Evolutionary conservation across 2,329 filamentous ascomycete genomes (phyloP).

Genomic region (Fusarium nygamai): DNA sequence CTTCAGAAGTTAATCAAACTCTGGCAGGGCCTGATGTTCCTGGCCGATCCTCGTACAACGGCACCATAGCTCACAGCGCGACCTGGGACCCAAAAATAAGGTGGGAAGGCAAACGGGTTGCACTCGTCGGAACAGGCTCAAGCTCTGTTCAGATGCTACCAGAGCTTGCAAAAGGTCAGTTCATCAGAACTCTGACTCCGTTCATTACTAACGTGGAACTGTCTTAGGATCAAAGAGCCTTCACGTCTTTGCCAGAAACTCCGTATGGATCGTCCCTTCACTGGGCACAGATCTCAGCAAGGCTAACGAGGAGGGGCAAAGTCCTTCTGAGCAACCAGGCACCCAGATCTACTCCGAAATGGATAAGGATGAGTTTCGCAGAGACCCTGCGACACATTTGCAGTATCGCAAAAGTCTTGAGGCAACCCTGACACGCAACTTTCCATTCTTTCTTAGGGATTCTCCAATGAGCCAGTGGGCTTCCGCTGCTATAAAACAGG

Average conservation of each 20-base stretch:
- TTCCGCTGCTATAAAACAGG: not conserved
- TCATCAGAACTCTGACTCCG: not conserved
- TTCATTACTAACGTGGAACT: accelerated
- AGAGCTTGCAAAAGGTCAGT: not conserved
- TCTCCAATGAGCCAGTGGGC: not conserved
- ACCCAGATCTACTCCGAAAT: not conserved
- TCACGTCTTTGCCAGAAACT: not conserved
- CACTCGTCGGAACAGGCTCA: not conserved
- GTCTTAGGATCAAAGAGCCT: not conserved
- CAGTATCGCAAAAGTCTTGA: not conserved
- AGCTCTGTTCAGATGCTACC: not conserved
- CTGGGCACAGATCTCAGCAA: not conserved
- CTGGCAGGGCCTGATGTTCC: not conserved
- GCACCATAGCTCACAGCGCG: not conserved
- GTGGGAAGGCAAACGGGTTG: not conserved
- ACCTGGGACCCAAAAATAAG: not conserved
- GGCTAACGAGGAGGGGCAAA: not conserved
- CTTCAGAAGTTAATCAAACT: too few relatives aligned
- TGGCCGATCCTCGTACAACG: not conserved
- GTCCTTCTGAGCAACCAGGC: not conserved
- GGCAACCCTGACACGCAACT: not conserved
- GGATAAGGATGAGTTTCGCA: not conserved
- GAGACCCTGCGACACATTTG: not conserved
- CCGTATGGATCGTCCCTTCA: not conserved
- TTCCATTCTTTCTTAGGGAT: not conserved